Base-by-base conservation (phyloP, 2,329 filamentous ascomycete genomes). In the Hawksworthiomyces lignivorus region DNA sequence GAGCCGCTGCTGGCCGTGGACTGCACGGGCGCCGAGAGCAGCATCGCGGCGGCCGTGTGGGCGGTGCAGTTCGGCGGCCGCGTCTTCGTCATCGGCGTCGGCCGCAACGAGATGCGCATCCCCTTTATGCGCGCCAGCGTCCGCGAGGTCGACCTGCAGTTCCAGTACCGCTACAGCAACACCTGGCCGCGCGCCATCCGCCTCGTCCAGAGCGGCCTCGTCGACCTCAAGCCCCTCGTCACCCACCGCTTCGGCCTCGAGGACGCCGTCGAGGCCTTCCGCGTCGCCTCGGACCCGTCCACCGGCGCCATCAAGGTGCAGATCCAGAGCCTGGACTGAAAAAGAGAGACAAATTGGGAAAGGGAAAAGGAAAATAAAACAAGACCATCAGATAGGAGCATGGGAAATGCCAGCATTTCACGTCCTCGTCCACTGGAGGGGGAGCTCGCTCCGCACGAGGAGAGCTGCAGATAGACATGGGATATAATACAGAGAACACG, bases 281-380 rank as follows among this genome's bases (percentile, higher is more conserved):
- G 88, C 67, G 92, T 86, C 30, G 87, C 89, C 17, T 79, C 84
- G 8, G 80, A 96, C 63, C 82, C 87, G 29, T 88, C 84, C 71
- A 94, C 85, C 39, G 89, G 90, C 7, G 87, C 89, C n/a, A 96
- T 97, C 65, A 97, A 97, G 73, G 89, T 96, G 47, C 84, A 88
- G 74, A 96, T 96, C 57, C 87, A 89, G 70, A 87, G 77, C 55
- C 51, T 75, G 50, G 73, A 77, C 9, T 75, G 11, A 26, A 26
- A 26, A 26, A 26, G 24, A 26, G 12, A 26, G 12, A 26, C 24
- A 26, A 26, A 12, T 7, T 26, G 24, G 24, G 24, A 26, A 12
- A 26, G 24, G 12, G 7, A 26, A 26, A 7, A 26, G 24, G 24
- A 12, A 7, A 26, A 26, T 26, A 26, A 26, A 26, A 26, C n/a